A percentile compares a stretch with the other conserved stretches of the same genome.
Evolutionary conservation across 179 eudicot genomes (phyloP).

Genomic region (Amaranthus tricolor): DNA sequence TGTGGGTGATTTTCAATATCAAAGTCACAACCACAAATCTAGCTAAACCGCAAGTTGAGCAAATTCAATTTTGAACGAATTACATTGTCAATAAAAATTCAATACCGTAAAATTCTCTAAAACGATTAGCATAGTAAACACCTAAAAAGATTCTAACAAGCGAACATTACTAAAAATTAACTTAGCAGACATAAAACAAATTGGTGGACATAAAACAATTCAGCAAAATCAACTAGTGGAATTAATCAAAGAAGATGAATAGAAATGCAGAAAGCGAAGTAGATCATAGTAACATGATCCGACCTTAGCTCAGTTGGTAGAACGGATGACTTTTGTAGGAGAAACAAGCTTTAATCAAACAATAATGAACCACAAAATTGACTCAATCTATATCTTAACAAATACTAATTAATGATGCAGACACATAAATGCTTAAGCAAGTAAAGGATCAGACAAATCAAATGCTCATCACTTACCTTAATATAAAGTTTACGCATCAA

Average conservation of each 20-base stretch:
- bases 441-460: no score
- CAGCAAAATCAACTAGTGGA: conserved; percentile 15
- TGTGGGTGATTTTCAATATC: not conserved
- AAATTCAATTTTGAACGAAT: not conserved
- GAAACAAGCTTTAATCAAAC: no score
- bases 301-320: no score
- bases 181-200: not conserved
- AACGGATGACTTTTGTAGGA: no score
- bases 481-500: no score
- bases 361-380: no score
- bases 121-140: not conserved
- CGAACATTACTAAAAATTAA: not conserved
- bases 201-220: not conserved
- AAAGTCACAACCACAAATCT: not conserved
- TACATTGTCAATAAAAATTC: not conserved
- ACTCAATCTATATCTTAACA: no score
- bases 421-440: no score
- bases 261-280: conserved; percentile 1
- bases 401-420: no score
- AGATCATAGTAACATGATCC: no score
- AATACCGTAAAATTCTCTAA: not conserved
- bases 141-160: not conserved
- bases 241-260: not conserved
- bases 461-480: no score
- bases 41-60: not conserved